Conservation (phyloP, 371 early-diverging fungal species). For the Saksenaea vasiformis region DNA sequence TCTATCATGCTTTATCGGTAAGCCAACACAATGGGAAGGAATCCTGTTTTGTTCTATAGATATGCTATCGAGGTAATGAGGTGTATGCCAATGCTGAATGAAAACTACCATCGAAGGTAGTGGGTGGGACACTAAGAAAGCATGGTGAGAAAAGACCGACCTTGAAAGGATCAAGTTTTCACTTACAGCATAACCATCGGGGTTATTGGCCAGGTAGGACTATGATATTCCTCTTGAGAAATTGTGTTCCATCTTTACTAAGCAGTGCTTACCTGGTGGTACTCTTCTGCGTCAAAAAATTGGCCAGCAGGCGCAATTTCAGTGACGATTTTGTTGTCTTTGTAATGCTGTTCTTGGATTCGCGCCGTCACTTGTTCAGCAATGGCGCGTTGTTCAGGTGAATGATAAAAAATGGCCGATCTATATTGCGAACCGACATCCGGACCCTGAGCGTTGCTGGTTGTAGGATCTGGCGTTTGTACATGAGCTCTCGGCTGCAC, state of each 20-base stretch:
- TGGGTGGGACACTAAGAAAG: conserved; percentile 49
- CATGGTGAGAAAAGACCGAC: conserved; percentile 2
- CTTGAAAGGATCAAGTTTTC: not conserved
- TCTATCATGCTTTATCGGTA: no score
- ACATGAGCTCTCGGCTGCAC: not conserved
- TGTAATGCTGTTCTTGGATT: conserved; percentile 62
- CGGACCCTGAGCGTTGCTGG: conserved; percentile 43
- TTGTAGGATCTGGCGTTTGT: conserved; percentile 47
- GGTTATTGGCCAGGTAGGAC: conserved; percentile 71
- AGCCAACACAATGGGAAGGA: not conserved
- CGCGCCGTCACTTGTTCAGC: conserved; percentile 73
- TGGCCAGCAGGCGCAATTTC: conserved; percentile 63
- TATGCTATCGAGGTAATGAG: not conserved
- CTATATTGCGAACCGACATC: conserved; percentile 58
- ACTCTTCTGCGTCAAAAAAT: conserved; percentile 87
- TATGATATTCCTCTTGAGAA: not conserved
- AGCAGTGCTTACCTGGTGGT: conserved; percentile 67
- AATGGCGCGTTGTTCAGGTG: conserved; percentile 65
- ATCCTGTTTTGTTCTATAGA: not conserved
- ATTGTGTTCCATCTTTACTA: not conserved
- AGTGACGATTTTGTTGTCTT: conserved; percentile 62
- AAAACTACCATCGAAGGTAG: conserved; percentile 47
- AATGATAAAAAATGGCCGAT: conserved; percentile 83
- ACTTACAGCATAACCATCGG: conserved; percentile 36
- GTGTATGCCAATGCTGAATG: not conserved